Conservation (phyloP, 345 rosid species). For the Eucalyptus virginea region DNA sequence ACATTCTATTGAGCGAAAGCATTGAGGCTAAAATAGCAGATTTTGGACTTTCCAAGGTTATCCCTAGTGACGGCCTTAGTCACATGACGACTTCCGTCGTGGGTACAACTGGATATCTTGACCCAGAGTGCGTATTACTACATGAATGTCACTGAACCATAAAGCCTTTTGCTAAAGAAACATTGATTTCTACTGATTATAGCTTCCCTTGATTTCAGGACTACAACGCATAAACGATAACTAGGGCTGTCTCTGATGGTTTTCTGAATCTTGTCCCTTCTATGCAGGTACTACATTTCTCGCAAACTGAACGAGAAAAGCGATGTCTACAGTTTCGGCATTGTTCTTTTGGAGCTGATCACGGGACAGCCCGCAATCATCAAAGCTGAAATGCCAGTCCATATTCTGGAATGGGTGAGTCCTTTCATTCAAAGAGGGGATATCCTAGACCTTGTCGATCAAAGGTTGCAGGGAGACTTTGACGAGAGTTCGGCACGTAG, state of each 20-base stretch:
- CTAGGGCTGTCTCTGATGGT: neutral
- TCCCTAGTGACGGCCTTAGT: neutral
- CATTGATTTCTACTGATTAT: neutral
- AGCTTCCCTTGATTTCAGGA: neutral
- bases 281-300: neutral
- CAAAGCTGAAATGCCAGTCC: neutral
- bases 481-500: conserved; percentile 10
- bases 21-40: conserved; percentile 1
- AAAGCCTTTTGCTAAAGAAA: neutral
- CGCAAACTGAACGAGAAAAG: neutral
- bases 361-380: neutral
- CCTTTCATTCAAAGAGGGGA: neutral
- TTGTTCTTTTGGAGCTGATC: conserved; percentile 1
- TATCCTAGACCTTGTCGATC: conserved; percentile 10
- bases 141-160: neutral
- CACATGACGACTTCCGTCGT: neutral
- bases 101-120: conserved; percentile 1
- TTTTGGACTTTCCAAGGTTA: neutral
- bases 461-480: conserved; percentile 9
- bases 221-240: neutral
- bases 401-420: neutral
- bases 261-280: neutral
- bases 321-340: neutral
- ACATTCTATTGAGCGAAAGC: conserved; percentile 10
- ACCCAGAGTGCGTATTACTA: neutral